Evolutionary conservation across 768 basidiomycete species (phyloP).

Genomic region (Trametes villosa): DNA sequence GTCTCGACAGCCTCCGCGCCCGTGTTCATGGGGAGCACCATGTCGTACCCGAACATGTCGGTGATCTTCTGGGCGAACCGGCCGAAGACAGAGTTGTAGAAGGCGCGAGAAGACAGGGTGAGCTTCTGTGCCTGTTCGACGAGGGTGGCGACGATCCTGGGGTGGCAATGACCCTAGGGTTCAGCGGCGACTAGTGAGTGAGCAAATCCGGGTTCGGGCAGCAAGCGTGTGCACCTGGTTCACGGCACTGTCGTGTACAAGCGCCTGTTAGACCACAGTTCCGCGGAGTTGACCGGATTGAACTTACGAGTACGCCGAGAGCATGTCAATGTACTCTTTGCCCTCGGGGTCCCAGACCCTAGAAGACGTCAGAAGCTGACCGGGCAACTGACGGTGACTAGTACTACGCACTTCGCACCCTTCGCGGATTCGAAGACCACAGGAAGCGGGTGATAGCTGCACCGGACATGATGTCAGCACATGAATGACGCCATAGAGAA

Average conservation of each 20-base stretch:
- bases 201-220: not conserved
- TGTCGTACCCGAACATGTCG: slow-evolving; percentile 86
- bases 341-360: slow-evolving; percentile 96
- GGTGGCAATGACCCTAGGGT: slow-evolving; percentile 86
- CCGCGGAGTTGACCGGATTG: slow-evolving; percentile 7
- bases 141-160: slow-evolving; percentile 80
- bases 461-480: slow-evolving; percentile 16
- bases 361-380: slow-evolving; percentile 22
- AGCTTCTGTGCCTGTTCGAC: slow-evolving; percentile 85
- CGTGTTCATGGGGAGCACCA: slow-evolving; percentile 99
- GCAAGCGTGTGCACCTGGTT: slow-evolving; percentile 66
- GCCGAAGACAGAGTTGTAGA: slow-evolving; percentile 93
- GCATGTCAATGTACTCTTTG: slow-evolving; percentile 95
- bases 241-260: slow-evolving; percentile 59
- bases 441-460: slow-evolving; percentile 94
- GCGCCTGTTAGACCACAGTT: not conserved
- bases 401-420: slow-evolving; percentile 85
- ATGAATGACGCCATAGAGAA: not conserved
- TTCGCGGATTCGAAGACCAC: slow-evolving; percentile 90
- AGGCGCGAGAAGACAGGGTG: slow-evolving; percentile 93
- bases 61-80: slow-evolving; percentile 87
- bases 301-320: slow-evolving; percentile 93
- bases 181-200: slow-evolving; percentile 9
- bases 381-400: slow-evolving; percentile 39
- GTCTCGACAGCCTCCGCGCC: slow-evolving; percentile 99